Evolutionary conservation across 1,139 yeast genomes (phyloP).

Genomic region (Debaryomycetaceae sp.): DNA sequence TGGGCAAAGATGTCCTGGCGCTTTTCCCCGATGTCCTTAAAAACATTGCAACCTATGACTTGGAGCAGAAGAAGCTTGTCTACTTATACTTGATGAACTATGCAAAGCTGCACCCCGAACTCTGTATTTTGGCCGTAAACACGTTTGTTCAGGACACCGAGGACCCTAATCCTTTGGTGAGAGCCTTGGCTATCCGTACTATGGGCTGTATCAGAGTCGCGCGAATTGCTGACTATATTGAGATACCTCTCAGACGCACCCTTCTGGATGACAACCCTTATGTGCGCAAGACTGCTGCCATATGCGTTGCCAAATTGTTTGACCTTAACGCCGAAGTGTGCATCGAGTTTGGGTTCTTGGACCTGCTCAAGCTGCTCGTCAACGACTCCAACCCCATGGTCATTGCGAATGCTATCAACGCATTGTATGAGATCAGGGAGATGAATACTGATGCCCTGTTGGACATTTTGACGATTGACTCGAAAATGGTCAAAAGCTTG

Average conservation of each 20-base stretch:
- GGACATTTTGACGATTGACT: conserved; percentile 27
- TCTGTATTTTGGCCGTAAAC: conserved; percentile 91
- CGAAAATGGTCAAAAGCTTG: conserved; percentile 48
- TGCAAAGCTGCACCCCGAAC: conserved; percentile 92
- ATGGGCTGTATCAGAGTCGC: conserved; percentile 98
- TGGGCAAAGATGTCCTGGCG: conserved; percentile 95
- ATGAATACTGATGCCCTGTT: conserved; percentile 41
- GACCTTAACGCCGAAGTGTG: conserved; percentile 78
- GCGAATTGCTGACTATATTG: conserved; percentile 91
- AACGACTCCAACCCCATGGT: conserved; percentile 95
- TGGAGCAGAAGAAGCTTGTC: conserved; percentile 93
- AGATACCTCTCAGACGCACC: conserved; percentile 77
- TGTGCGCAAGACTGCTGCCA: conserved; percentile 95
- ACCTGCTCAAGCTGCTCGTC: conserved; percentile 55
- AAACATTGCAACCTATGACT: conserved; percentile 92
- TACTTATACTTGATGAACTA: conserved; percentile 93
- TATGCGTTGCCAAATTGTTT: conserved; percentile 91
- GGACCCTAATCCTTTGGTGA: conserved; percentile 91
- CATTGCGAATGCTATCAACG: conserved; percentile 83
- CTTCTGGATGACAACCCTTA: conserved; percentile 90
- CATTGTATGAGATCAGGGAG: conserved; percentile 74
- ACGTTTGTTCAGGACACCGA: conserved; percentile 95
- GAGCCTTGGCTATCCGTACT: conserved; percentile 94
- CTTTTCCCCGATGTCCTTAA: conserved; percentile 93
- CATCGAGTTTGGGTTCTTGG: conserved; percentile 78